phyloP scores from a whole-genome alignment of 805 yeast genomes.

The Myxozyma monticola region DNA sequence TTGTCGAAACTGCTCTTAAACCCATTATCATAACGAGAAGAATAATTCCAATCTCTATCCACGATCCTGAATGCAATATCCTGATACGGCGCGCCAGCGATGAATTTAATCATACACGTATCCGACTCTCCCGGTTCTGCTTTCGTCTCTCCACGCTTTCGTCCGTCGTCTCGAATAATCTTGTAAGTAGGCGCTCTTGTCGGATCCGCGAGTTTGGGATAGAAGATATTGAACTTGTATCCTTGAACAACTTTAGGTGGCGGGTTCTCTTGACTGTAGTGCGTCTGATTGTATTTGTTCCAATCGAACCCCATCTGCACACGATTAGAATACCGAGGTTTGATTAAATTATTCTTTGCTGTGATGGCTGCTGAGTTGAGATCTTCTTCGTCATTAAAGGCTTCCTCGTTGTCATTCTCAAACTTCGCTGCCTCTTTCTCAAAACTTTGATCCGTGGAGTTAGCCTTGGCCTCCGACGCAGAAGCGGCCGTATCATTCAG shows the following conservation, averaged over 20 bases:
- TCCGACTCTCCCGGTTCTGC: conserved; percentile 24
- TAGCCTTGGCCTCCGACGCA: too few relatives aligned
- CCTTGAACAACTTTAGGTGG: conserved; percentile 44
- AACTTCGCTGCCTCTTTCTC: conserved; percentile 17
- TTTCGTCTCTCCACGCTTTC: conserved; percentile 1
- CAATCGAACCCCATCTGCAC: conserved; percentile 41
- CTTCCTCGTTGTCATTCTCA: conserved; percentile 31
- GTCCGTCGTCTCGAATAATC: conserved; percentile 31
- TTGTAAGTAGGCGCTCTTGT: conserved; percentile 38
- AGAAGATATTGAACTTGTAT: conserved; percentile 40
- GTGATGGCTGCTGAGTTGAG: conserved; percentile 2
- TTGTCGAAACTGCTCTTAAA: conserved; percentile 39
- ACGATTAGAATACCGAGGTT: conserved; percentile 38
- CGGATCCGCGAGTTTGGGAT: conserved; percentile 37
- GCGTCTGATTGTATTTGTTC: conserved; percentile 41
- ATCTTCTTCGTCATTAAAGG: conserved; percentile 31
- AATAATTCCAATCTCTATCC: conserved; percentile 41
- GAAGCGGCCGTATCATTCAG: too few relatives aligned
- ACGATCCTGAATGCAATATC: conserved; percentile 40
- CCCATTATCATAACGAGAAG: conserved; percentile 33
- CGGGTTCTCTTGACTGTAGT: conserved; percentile 39
- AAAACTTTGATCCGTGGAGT: conserved; percentile 2
- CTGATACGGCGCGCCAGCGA: conserved; percentile 40
- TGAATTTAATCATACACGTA: conserved; percentile 38
- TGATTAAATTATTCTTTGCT: conserved; percentile 4